These are phyloP conservation scores for Verticillium tricorpus DNA, from an alignment of 2,329 filamentous ascomycete genomes.

Conservation along the genomic window DNA sequence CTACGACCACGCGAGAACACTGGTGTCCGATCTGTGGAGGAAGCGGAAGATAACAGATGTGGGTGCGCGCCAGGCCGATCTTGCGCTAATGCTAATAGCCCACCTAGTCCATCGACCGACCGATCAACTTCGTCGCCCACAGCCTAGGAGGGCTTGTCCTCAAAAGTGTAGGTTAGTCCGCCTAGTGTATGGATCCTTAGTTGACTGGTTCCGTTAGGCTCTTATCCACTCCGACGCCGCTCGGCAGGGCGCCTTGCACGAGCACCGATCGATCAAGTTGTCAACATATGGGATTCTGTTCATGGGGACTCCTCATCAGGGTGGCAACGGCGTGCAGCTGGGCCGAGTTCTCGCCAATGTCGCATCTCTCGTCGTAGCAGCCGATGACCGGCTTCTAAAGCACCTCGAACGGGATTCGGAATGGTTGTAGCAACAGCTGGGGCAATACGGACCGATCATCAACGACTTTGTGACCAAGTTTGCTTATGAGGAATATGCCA, in stretches of 20 bases:
- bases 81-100: background rate
- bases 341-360: conserved; percentile 24
- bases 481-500: background rate
- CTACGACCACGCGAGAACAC: conserved; percentile 25
- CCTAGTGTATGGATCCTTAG: too few species aligned
- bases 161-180: conserved; percentile 27
- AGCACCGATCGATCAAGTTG: conserved; percentile 24
- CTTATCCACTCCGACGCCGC: conserved; percentile 26
- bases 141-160: conserved; percentile 27
- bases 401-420: background rate
- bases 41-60: conserved; percentile 18
- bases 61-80: background rate
- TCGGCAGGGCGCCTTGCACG: conserved; percentile 16
- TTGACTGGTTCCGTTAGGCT: conserved; percentile 10
- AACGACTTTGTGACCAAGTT: background rate
- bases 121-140: conserved; percentile 25
- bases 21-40: conserved; percentile 27
- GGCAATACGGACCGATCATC: background rate
- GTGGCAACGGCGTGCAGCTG: conserved; percentile 23
- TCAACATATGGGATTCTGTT: conserved; percentile 34
- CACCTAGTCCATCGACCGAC: conserved; percentile 19
- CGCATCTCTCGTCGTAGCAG: conserved; percentile 25
- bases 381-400: conserved; percentile 22
- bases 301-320: conserved; percentile 32
- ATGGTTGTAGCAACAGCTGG: background rate